phyloP scores from a whole-genome alignment of 768 basidiomycete species.

The Suillus subluteus region DNA sequence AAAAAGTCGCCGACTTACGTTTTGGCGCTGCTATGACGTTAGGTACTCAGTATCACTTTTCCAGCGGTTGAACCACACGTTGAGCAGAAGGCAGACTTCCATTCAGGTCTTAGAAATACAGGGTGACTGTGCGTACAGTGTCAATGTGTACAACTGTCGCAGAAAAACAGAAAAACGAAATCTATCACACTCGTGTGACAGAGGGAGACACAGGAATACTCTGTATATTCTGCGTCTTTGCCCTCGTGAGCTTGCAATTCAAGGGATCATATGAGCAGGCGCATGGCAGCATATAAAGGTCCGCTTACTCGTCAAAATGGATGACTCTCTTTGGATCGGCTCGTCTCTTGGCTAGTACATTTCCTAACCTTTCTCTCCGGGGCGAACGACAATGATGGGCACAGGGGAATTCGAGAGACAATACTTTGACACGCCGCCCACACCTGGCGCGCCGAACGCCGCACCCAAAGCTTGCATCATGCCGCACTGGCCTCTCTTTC shows the following conservation, averaged over 20 bases:
- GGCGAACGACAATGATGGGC: slow-evolving; percentile 93
- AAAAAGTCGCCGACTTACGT: background rate
- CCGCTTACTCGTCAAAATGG: slow-evolving; percentile 71
- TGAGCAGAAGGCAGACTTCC: background rate
- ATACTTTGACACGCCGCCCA: slow-evolving; percentile 71
- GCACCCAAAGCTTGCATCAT: slow-evolving; percentile 57
- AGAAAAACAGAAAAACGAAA: background rate
- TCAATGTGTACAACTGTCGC: background rate
- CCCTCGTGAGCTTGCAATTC: slow-evolving; percentile 18
- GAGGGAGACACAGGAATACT: slow-evolving; percentile 19
- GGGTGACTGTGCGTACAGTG: background rate
- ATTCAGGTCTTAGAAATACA: background rate
- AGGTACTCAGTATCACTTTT: background rate
- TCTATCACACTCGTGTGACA: slow-evolving; percentile 20
- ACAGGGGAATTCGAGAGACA: slow-evolving; percentile 94
- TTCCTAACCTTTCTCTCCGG: slow-evolving; percentile 87
- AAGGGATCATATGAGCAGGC: slow-evolving; percentile 1
- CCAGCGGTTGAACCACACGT: background rate
- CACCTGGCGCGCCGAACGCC: slow-evolving; percentile 52
- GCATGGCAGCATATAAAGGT: background rate
- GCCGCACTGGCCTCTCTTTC: slow-evolving; percentile 74
- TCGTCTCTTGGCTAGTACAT: slow-evolving; percentile 79
- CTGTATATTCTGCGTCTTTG: slow-evolving; percentile 19
- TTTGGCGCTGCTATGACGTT: background rate
- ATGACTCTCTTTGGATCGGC: slow-evolving; percentile 88